Conservation (phyloP, 805 yeast genomes). For the Candida takata region DNA sequence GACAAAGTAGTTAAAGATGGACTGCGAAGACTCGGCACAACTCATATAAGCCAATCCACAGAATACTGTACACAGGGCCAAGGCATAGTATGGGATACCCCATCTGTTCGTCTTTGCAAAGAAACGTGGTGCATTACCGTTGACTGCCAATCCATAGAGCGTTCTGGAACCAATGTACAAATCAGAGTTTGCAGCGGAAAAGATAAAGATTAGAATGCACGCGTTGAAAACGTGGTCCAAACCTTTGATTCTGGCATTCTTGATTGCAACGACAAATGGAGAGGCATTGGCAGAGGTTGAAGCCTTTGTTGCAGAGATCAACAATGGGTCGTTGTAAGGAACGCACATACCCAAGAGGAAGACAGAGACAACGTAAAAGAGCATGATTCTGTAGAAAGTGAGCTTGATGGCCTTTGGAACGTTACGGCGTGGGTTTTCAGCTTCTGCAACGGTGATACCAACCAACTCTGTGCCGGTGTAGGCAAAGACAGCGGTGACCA, state of each 20-base stretch:
- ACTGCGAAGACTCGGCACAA: constrained; percentile 46
- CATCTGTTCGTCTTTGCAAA: constrained; percentile 40
- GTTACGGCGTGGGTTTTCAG: constrained; percentile 57
- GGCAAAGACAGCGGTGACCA: constrained; percentile 63
- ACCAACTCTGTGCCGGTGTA: constrained; percentile 64
- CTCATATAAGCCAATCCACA: constrained; percentile 68
- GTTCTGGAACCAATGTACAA: constrained; percentile 74
- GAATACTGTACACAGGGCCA: constrained; percentile 42
- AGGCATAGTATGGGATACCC: constrained; percentile 65
- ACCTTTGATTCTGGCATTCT: constrained; percentile 53
- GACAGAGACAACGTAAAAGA: constrained; percentile 57
- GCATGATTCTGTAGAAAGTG: constrained; percentile 60
- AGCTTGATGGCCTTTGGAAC: constrained; percentile 67
- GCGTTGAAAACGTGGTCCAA: constrained; percentile 74
- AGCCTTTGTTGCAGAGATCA: constrained; percentile 41
- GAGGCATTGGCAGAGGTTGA: constrained; percentile 63
- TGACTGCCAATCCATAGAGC: constrained; percentile 61
- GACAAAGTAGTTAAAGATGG: constrained; percentile 61
- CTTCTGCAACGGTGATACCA: constrained; percentile 71
- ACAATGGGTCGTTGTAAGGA: constrained; percentile 45
- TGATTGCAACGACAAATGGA: constrained; percentile 80
- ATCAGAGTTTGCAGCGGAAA: constrained; percentile 78
- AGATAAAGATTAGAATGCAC: constrained; percentile 66
- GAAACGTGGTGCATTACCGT: constrained; percentile 66
- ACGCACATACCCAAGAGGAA: constrained; percentile 65